A percentile compares a stretch with the other conserved stretches of the same genome.
phyloP scores from a whole-genome alignment of 2,329 filamentous ascomycete genomes.

The Neonectria hederae region DNA sequence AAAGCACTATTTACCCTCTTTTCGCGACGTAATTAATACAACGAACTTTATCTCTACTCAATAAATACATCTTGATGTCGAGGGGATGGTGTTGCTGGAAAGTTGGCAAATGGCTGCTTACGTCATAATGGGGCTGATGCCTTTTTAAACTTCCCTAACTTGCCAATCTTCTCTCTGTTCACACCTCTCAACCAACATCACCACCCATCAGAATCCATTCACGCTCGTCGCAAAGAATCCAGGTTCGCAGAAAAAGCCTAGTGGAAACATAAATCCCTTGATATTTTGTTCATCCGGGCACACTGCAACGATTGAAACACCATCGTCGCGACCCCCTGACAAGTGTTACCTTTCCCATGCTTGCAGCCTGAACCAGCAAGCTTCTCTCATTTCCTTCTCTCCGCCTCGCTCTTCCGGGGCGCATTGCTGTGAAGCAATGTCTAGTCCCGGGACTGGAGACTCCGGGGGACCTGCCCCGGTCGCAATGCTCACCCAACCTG shows the following conservation, averaged over 20 bases:
- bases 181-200: not conserved
- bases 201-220: slow-evolving; percentile 4
- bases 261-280: not conserved
- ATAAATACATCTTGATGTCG: not conserved
- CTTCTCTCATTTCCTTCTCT: slow-evolving; percentile 7
- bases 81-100: not conserved
- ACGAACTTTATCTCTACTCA: not conserved
- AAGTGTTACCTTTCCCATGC: slow-evolving; percentile 38
- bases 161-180: not conserved
- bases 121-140: slow-evolving; percentile 10
- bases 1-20: not conserved
- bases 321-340: slow-evolving; percentile 27
- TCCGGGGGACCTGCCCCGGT: slow-evolving; percentile 10
- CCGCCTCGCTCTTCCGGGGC: slow-evolving; percentile 3
- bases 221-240: slow-evolving; percentile 1
- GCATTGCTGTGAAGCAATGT: slow-evolving; percentile 27
- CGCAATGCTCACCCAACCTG: slow-evolving; percentile 24
- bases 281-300: slow-evolving; percentile 9
- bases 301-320: slow-evolving; percentile 14
- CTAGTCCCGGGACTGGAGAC: slow-evolving; percentile 12
- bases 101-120: slow-evolving; percentile 10
- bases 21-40: not conserved
- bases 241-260: slow-evolving; percentile 1
- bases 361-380: slow-evolving; percentile 25
- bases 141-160: not conserved